A percentile compares a stretch with the other conserved stretches of the same genome.
These are phyloP conservation scores for Mycosarcoma mackinlayi DNA, from an alignment of 1,284 basidiomycete genomes.

Conservation along the genomic window DNA sequence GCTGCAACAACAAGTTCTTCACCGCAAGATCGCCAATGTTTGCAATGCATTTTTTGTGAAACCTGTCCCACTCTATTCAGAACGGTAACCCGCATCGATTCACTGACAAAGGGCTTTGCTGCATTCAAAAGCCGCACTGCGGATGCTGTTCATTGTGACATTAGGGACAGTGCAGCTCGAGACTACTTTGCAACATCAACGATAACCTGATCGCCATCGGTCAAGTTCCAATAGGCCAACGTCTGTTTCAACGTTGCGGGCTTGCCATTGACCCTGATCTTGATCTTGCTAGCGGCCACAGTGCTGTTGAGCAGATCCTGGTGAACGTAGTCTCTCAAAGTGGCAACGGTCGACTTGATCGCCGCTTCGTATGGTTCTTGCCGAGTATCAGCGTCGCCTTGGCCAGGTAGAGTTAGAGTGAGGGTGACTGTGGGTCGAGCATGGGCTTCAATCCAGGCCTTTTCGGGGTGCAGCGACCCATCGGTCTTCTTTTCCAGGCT, in stretches of 20 bases:
- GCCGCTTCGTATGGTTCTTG: conserved; percentile 53
- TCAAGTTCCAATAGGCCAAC: conserved; percentile 63
- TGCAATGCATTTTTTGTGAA: too few relatives aligned
- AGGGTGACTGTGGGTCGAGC: conserved; percentile 49
- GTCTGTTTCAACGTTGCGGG: conserved; percentile 63
- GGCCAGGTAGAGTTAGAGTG: conserved; percentile 41
- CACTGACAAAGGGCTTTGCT: too few relatives aligned
- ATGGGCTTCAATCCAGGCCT: conserved; percentile 56
- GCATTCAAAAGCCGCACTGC: too few relatives aligned
- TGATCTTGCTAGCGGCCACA: conserved; percentile 62
- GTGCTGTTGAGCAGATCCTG: conserved; percentile 46
- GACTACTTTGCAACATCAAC: conserved; percentile 48
- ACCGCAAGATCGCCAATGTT: too few relatives aligned
- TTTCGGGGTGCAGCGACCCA: conserved; percentile 52
- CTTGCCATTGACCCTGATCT: conserved; percentile 55
- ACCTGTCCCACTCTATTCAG: too few relatives aligned
- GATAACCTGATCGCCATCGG: conserved; percentile 54
- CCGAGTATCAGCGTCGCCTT: conserved; percentile 19
- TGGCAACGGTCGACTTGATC: conserved; percentile 51
- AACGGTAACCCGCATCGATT: too few relatives aligned
- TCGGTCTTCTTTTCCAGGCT: conserved; percentile 34
- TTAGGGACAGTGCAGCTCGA: not conserved
- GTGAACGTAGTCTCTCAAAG: conserved; percentile 61
- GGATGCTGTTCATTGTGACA: too few relatives aligned
- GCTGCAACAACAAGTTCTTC: not conserved